Conservation (phyloP, 2,329 filamentous ascomycete genomes). For the Claviceps humidiphila region DNA sequence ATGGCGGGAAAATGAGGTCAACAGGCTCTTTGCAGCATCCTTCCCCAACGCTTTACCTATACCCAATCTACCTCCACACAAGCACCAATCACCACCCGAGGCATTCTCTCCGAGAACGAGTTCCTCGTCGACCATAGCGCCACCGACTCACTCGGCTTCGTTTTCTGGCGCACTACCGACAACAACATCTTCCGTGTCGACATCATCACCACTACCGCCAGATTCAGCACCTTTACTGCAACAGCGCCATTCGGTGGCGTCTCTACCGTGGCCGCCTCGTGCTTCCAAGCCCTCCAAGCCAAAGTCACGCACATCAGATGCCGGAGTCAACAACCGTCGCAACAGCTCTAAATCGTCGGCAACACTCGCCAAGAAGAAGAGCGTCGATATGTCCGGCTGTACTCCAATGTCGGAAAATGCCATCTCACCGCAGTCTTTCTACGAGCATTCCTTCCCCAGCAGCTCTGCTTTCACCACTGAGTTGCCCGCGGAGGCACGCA, state of each 20-base stretch:
- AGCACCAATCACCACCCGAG: constrained; percentile 1
- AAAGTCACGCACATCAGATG: neutral
- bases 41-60: constrained; percentile 25
- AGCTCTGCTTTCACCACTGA: constrained; percentile 28
- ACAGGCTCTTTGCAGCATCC: constrained; percentile 31
- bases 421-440: constrained; percentile 9
- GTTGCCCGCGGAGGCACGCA: constrained; percentile 28
- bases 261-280: neutral
- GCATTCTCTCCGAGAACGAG: neutral
- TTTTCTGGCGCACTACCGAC: neutral
- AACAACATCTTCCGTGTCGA: neutral
- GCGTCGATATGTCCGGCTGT: neutral
- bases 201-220: neutral
- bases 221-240: neutral
- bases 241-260: neutral
- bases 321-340: neutral
- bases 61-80: too few relatives aligned
- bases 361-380: neutral
- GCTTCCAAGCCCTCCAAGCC: neutral
- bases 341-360: constrained; percentile 1
- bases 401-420: constrained; percentile 5
- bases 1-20: constrained; percentile 32
- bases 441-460: constrained; percentile 5
- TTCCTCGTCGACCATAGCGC: neutral
- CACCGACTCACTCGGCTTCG: neutral